Evolutionary conservation across 768 basidiomycete species (phyloP).

Genomic region (Phanerodontia chrysosporium): DNA sequence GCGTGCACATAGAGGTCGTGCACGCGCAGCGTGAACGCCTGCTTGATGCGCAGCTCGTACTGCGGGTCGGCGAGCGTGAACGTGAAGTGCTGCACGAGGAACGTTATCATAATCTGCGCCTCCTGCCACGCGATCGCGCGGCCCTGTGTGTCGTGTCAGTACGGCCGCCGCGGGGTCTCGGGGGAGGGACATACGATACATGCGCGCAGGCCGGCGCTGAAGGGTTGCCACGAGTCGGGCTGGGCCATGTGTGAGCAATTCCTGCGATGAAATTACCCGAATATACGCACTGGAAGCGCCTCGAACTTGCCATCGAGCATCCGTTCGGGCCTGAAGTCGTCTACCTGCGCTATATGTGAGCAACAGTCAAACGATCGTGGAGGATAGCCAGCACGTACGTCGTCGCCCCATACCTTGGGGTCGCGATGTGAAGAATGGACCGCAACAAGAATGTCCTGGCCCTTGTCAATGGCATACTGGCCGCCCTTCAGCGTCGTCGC

Average conservation of each 20-base stretch:
- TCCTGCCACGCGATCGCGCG: constrained; percentile 48
- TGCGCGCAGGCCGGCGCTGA: constrained; percentile 25
- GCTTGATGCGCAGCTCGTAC: constrained; percentile 39
- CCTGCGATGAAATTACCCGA: not conserved
- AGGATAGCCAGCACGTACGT: constrained; percentile 30
- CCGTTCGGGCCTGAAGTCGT: constrained; percentile 43
- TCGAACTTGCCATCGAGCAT: constrained; percentile 48
- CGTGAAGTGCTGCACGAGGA: constrained; percentile 43
- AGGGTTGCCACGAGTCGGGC: constrained; percentile 43
- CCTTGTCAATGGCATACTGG: constrained; percentile 31
- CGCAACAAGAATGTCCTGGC: not conserved
- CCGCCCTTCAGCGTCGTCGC: constrained; percentile 34
- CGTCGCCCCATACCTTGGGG: constrained; percentile 44
- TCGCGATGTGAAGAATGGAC: constrained; percentile 32
- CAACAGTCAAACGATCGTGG: not conserved
- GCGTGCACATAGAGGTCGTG: constrained; percentile 37
- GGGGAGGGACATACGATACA: constrained; percentile 20
- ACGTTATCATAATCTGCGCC: constrained; percentile 36
- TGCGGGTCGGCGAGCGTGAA: constrained; percentile 37
- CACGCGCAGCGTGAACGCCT: constrained; percentile 45
- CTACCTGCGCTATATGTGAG: constrained; percentile 17
- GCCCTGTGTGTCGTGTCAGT: constrained; percentile 19
- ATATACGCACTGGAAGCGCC: constrained; percentile 31
- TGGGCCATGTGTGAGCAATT: constrained; percentile 6
- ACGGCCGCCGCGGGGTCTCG: no score